Evolutionary conservation across 148 eudicot species (phyloP).

Genomic region (Arbutus unedo): DNA sequence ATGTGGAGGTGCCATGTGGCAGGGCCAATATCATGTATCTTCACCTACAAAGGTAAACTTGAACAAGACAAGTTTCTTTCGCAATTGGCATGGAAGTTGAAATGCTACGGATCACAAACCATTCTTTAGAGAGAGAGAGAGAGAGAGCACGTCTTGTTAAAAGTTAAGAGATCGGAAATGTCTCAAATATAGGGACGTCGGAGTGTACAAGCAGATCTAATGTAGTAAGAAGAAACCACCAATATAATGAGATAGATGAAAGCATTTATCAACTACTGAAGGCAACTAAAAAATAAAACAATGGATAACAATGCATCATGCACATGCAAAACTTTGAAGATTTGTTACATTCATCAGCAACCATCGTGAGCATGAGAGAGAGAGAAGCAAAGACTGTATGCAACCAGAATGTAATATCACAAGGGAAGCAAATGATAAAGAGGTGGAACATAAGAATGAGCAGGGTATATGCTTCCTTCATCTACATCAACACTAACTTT

Average conservation of each 20-base stretch:
- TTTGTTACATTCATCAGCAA: neutral
- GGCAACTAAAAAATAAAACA: neutral
- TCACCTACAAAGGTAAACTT: neutral
- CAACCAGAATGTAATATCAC: neutral
- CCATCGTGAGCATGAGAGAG: neutral
- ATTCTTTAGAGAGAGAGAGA: neutral
- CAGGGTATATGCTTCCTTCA: neutral
- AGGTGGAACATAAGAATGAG: neutral
- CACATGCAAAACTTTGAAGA: neutral
- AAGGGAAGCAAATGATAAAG: neutral
- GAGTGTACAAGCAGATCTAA: neutral
- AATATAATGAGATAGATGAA: neutral
- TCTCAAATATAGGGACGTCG: neutral
- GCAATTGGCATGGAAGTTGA: neutral
- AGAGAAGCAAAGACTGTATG: neutral
- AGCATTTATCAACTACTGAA: neutral
- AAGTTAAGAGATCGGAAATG: neutral
- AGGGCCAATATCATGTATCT: too few species aligned
- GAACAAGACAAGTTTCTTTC: neutral
- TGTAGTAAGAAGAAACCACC: neutral
- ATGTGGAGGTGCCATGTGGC: too few species aligned
- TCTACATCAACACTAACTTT: neutral
- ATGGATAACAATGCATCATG: neutral
- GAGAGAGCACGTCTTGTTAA: neutral
- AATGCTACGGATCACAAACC: neutral